Conservation (phyloP, 352 stramenopile genomes). For the Phytopythium boreale region DNA sequence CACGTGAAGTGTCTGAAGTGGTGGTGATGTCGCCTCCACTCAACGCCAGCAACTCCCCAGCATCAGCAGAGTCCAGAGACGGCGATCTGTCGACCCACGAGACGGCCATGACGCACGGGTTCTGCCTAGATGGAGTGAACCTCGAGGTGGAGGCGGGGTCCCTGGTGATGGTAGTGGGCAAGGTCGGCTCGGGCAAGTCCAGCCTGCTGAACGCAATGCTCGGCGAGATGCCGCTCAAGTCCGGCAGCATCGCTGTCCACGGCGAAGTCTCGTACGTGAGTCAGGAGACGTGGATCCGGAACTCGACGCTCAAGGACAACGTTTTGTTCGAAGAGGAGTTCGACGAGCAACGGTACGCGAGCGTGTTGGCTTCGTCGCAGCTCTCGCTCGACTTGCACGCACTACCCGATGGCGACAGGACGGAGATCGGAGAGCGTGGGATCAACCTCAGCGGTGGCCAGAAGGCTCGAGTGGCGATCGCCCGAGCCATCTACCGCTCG, state of each 20-base stretch:
- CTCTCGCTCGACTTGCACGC: slow-evolving; percentile 36
- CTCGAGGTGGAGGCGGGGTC: slow-evolving; percentile 60
- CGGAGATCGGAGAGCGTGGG: slow-evolving; percentile 56
- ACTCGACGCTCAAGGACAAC: slow-evolving; percentile 88
- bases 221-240: slow-evolving; percentile 36
- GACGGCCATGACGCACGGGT: slow-evolving; percentile 6
- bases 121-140: slow-evolving; percentile 30
- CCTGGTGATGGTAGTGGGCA: slow-evolving; percentile 54
- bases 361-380: slow-evolving; percentile 33
- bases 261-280: slow-evolving; percentile 71
- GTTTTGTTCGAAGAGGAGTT: slow-evolving; percentile 77
- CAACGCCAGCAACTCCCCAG: not conserved
- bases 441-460: slow-evolving; percentile 63
- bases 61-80: not conserved
- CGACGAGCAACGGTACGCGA: slow-evolving; percentile 28
- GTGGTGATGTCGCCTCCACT: slow-evolving; percentile 17
- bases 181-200: slow-evolving; percentile 50
- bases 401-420: slow-evolving; percentile 50
- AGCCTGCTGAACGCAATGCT: slow-evolving; percentile 50
- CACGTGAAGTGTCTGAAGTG: slow-evolving; percentile 8
- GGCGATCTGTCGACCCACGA: not conserved
- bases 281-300: slow-evolving; percentile 92
- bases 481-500: slow-evolving; percentile 88
- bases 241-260: slow-evolving; percentile 17
- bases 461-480: slow-evolving; percentile 81